These are phyloP conservation scores for Allantophomopsis lycopodina DNA, from an alignment of 2,329 filamentous ascomycete species.

Conservation along the genomic window DNA sequence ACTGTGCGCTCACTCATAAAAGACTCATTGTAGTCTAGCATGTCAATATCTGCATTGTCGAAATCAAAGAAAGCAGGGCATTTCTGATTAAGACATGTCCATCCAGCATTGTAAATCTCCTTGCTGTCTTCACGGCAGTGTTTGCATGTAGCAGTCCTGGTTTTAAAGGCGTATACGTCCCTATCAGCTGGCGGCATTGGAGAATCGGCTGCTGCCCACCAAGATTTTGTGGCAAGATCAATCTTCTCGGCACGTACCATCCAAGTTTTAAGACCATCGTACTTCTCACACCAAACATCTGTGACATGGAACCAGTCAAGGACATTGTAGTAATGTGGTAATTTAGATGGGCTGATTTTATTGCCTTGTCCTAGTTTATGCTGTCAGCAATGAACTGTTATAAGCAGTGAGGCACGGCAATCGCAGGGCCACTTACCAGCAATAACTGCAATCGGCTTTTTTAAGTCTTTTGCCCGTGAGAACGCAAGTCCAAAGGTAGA, in stretches of 20 bases:
- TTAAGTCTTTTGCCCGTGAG: slow-evolving; percentile 27
- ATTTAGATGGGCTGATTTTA: slow-evolving; percentile 27
- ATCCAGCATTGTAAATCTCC: slow-evolving; percentile 29
- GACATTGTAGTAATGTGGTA: slow-evolving; percentile 48
- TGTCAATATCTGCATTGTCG: slow-evolving; percentile 14
- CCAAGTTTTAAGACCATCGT: slow-evolving; percentile 20
- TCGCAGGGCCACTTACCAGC: slow-evolving; percentile 27
- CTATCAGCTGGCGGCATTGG: slow-evolving; percentile 18
- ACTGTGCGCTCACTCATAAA: slow-evolving; percentile 41
- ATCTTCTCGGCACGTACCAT: slow-evolving; percentile 56
- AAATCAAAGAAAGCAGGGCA: slow-evolving; percentile 38
- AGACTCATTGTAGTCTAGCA: slow-evolving; percentile 34
- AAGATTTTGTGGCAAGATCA: slow-evolving; percentile 32
- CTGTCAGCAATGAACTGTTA: slow-evolving; percentile 12
- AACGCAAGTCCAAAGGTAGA: slow-evolving; percentile 24
- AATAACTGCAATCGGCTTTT: slow-evolving; percentile 38
- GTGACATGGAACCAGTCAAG: slow-evolving; percentile 58
- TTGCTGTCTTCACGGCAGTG: slow-evolving; percentile 25
- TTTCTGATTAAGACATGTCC: slow-evolving; percentile 39
- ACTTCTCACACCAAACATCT: slow-evolving; percentile 52
- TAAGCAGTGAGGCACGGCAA: slow-evolving; percentile 3
- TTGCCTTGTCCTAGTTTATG: slow-evolving; percentile 32
- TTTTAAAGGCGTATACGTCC: slow-evolving; percentile 7
- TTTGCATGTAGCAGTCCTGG: slow-evolving; percentile 19
- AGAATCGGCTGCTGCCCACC: slow-evolving; percentile 36